Evolutionary conservation across 352 stramenopile species (phyloP).

Genomic region (Globisporangium iwayamae): DNA sequence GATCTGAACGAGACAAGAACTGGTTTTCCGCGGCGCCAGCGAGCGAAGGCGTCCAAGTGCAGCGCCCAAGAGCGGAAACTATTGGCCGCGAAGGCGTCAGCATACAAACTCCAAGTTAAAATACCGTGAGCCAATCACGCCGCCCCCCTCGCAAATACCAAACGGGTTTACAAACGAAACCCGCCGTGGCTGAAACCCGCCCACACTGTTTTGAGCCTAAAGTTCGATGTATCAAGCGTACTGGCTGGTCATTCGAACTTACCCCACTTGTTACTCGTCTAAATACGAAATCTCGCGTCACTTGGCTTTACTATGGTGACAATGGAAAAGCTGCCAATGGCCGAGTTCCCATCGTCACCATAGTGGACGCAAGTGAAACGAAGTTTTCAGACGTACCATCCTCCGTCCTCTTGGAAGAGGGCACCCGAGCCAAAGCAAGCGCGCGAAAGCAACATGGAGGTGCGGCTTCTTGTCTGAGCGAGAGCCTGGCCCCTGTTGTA

Average conservation of each 20-base stretch:
- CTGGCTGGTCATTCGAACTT: too few relatives aligned
- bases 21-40: constrained; percentile 25
- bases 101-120: constrained; percentile 66
- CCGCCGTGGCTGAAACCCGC: neutral
- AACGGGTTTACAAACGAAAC: neutral
- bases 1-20: constrained; percentile 84
- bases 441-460: constrained; percentile 20
- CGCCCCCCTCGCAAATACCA: neutral
- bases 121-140: constrained; percentile 30
- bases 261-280: too few relatives aligned
- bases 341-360: too few relatives aligned
- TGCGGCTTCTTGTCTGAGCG: neutral
- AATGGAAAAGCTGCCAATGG: too few relatives aligned
- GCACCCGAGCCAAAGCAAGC: neutral
- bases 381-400: too few relatives aligned
- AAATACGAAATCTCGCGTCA: too few relatives aligned
- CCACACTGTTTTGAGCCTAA: too few relatives aligned
- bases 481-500: too few relatives aligned
- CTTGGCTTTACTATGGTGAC: too few relatives aligned
- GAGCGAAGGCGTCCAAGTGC: constrained; percentile 12
- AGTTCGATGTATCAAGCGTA: too few relatives aligned
- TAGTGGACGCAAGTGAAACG: too few relatives aligned
- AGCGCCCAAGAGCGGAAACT: constrained; percentile 46
- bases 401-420: neutral
- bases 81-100: constrained; percentile 73